These are phyloP conservation scores for Pterulicium gracile DNA, from an alignment of 1,284 basidiomycete species.

Conservation along the genomic window DNA sequence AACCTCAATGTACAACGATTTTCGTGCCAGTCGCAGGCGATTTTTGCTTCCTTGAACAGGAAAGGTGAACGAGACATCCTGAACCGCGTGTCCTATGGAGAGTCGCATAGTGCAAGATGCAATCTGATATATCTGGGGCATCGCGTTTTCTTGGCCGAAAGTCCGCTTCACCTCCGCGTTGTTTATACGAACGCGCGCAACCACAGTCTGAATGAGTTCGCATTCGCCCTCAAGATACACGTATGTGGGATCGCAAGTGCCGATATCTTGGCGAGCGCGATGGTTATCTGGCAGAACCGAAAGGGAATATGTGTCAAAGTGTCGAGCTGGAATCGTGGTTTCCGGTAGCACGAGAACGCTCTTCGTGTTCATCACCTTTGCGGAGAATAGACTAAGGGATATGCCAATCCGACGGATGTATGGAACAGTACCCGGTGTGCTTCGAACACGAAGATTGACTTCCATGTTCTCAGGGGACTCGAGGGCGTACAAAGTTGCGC, in stretches of 20 bases:
- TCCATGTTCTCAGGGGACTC: constrained; percentile 15
- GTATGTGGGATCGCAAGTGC: constrained; percentile 8
- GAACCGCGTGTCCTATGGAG: constrained; percentile 14
- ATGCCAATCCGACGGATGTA: constrained; percentile 17
- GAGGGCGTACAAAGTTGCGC: constrained; percentile 16
- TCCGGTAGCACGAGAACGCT: constrained; percentile 21
- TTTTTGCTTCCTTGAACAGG: constrained; percentile 19
- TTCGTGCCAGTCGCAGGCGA: constrained; percentile 19
- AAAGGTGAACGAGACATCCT: constrained; percentile 23
- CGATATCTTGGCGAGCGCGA: constrained; percentile 10
- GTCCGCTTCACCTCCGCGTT: constrained; percentile 13
- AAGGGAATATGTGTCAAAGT: not conserved
- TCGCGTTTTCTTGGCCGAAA: constrained; percentile 14
- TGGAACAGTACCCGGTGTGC: constrained; percentile 13
- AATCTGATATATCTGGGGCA: constrained; percentile 16
- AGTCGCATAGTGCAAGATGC: constrained; percentile 23
- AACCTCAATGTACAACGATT: constrained; percentile 22
- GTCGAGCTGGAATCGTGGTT: constrained; percentile 6
- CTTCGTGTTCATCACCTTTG: constrained; percentile 18
- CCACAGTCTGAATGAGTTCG: constrained; percentile 17
- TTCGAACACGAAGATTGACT: constrained; percentile 19
- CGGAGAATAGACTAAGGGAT: constrained; percentile 18
- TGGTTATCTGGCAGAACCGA: not conserved
- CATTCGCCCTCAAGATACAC: constrained; percentile 23
- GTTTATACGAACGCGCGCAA: constrained; percentile 16